phyloP scores from a whole-genome alignment of 2,329 filamentous ascomycete genomes.

The Diplodia corticola region DNA sequence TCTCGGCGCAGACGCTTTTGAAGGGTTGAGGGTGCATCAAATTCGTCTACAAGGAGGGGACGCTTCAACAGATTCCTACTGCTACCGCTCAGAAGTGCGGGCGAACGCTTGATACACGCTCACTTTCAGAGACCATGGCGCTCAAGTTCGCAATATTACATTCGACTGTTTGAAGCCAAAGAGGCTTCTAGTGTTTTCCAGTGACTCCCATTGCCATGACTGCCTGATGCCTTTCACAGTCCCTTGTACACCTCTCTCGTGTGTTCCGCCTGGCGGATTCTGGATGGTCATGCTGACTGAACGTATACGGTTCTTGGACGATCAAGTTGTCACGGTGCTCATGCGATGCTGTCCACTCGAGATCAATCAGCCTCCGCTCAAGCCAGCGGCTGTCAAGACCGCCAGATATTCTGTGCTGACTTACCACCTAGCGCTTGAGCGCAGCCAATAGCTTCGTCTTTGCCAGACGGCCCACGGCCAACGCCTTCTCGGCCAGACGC shows the following conservation, averaged over 20 bases:
- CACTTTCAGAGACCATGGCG: neutral
- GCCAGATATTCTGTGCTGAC: neutral
- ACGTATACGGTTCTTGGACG: too few relatives aligned
- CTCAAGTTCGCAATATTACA: neutral
- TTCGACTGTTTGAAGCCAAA: neutral
- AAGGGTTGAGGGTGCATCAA: neutral
- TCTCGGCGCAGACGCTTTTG: neutral
- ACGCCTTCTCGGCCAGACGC: neutral
- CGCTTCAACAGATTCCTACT: constrained; percentile 1
- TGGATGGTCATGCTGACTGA: too few relatives aligned
- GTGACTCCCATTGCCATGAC: neutral
- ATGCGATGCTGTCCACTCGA: neutral
- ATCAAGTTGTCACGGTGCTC: neutral
- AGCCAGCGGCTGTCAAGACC: neutral
- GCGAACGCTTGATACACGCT: neutral
- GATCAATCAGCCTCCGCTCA: neutral
- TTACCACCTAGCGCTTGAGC: neutral
- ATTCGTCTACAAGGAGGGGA: neutral
- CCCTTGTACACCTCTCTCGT: neutral
- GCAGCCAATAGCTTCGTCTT: neutral
- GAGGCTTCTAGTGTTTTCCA: neutral
- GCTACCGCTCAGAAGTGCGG: neutral
- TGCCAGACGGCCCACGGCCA: neutral
- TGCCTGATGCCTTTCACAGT: neutral
- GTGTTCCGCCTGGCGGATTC: neutral